Evolutionary conservation across 768 basidiomycete species (phyloP).

Genomic region (Mycena kentingensis): DNA sequence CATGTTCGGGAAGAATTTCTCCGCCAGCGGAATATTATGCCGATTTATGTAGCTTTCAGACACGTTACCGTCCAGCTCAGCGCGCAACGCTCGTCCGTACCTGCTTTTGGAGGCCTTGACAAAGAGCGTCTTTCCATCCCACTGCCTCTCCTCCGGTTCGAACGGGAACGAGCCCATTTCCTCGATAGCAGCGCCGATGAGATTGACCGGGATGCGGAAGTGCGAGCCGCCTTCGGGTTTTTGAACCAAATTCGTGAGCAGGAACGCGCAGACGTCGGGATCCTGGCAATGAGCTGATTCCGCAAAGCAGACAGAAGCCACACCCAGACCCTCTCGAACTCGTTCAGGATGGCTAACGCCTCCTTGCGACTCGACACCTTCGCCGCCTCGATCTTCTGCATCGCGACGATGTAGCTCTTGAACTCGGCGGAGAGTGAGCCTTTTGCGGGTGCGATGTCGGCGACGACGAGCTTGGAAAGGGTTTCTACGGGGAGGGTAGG

Average conservation of each 20-base stretch:
- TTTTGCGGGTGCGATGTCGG: constrained; percentile 77
- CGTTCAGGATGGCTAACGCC: constrained; percentile 63
- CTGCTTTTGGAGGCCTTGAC: constrained; percentile 80
- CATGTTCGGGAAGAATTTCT: constrained; percentile 75
- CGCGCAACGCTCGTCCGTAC: constrained; percentile 48
- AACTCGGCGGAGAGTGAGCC: constrained; percentile 65
- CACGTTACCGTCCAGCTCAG: neutral
- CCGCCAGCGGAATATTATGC: constrained; percentile 61
- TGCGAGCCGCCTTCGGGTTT: constrained; percentile 34
- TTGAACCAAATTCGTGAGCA: constrained; percentile 77
- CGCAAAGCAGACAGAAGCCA: too few relatives aligned
- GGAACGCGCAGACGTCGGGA: constrained; percentile 71
- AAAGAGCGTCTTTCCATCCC: constrained; percentile 66
- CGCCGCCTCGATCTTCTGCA: constrained; percentile 69
- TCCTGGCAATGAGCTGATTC: too few relatives aligned
- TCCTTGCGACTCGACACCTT: constrained; percentile 62
- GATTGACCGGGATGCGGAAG: constrained; percentile 75
- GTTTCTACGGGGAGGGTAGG: constrained; percentile 41
- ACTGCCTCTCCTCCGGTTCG: constrained; percentile 50
- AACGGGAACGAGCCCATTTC: constrained; percentile 84
- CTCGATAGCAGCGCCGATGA: constrained; percentile 59
- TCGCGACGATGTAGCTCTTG: constrained; percentile 63
- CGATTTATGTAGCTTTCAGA: constrained; percentile 77
- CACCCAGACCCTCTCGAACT: constrained; percentile 70
- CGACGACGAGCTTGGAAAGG: constrained; percentile 65